phyloP scores from a whole-genome alignment of 2,329 filamentous ascomycete genomes.

The Colletotrichum orbiculare region DNA sequence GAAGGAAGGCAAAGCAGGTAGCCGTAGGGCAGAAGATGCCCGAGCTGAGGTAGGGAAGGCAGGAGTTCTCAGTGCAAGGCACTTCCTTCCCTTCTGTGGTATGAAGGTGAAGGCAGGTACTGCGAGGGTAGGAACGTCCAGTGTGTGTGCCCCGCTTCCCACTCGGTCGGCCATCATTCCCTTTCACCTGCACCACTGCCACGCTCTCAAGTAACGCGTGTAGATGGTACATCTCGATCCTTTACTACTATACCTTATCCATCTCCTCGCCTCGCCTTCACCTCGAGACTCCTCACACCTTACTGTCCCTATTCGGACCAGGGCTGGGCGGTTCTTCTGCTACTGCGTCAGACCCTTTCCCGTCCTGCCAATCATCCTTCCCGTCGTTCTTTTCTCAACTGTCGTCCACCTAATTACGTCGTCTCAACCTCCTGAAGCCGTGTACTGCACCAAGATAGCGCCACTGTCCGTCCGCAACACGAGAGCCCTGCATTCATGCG shows the following conservation, averaged over 20 bases:
- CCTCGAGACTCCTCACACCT: neutral
- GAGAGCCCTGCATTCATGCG: constrained; percentile 11
- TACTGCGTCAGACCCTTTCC: constrained; percentile 32
- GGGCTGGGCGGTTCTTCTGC: constrained; percentile 6
- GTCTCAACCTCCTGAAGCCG: constrained; percentile 34
- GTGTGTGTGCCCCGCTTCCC: no score
- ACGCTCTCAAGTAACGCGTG: neutral
- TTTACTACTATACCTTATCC: no score
- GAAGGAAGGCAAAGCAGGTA: no score
- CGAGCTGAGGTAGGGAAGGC: no score
- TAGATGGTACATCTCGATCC: no score
- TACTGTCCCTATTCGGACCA: neutral
- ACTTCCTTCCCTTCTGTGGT: no score
- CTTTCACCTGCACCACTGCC: neutral
- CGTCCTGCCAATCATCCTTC: constrained; percentile 36
- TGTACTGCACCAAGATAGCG: constrained; percentile 33
- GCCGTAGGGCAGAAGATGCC: no score
- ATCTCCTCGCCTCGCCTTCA: no score
- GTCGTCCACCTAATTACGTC: constrained; percentile 18
- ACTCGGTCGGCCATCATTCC: no score
- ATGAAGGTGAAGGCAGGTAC: no score
- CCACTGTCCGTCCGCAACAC: constrained; percentile 29
- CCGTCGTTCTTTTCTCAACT: constrained; percentile 23
- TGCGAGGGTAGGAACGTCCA: no score
- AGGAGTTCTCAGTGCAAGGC: no score